Percentiles rank a stretch among this genome's conserved stretches.
Conservation (phyloP, 116 monocot genomes). For the Phalaenopsis hybrid region DNA sequence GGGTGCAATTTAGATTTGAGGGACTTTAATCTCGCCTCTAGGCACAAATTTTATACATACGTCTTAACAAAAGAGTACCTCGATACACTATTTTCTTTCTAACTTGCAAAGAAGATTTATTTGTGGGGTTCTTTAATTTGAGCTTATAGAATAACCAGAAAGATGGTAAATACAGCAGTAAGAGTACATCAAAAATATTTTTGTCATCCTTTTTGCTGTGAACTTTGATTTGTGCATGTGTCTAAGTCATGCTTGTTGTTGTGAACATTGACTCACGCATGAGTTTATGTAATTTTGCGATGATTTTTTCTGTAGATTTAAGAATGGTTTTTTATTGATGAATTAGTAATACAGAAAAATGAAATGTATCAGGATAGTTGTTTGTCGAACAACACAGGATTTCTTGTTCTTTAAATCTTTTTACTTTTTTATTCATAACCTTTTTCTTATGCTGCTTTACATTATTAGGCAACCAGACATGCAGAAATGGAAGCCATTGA, state of each 20-base stretch:
- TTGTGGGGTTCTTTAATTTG: too few species aligned
- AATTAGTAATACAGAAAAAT: neutral
- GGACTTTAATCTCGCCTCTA: too few species aligned
- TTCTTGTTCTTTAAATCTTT: neutral
- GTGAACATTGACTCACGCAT: neutral
- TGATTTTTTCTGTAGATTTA: neutral
- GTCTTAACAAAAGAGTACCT: too few species aligned
- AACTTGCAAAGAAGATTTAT: too few species aligned
- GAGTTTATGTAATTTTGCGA: neutral
- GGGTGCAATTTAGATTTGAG: too few species aligned
- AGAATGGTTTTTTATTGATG: neutral
- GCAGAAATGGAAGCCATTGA: conserved; percentile 99
- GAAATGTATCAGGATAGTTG: neutral
- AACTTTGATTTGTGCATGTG: too few species aligned
- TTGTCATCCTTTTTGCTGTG: too few species aligned
- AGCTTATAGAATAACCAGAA: too few species aligned
- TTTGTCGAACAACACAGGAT: neutral
- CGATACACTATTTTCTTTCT: too few species aligned
- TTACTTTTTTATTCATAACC: neutral
- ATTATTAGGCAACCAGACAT: conserved; percentile 72
- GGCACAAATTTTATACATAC: too few species aligned
- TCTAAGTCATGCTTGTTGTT: too few species aligned
- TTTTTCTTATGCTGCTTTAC: neutral
- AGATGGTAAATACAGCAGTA: too few species aligned
- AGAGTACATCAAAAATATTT: neutral